Conservation (phyloP, 352 stramenopile genomes). For the Globisporangium spinosum region DNA sequence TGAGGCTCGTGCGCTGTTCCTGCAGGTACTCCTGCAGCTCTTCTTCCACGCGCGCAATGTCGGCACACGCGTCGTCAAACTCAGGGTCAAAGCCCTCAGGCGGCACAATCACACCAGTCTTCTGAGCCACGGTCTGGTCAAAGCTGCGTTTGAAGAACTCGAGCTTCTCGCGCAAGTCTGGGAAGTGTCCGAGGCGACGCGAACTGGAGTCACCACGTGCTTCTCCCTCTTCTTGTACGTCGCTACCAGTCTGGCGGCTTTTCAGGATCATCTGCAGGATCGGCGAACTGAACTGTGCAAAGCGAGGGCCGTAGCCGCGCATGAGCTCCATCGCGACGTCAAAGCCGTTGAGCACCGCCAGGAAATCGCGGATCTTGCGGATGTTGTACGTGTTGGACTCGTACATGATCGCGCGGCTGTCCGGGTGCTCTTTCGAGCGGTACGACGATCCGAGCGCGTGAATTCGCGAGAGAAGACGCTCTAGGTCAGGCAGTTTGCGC, state of each 20-base stretch:
- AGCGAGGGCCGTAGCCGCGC: slow-evolving; percentile 72
- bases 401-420: slow-evolving; percentile 97
- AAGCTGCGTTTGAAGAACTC: slow-evolving; percentile 97
- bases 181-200: slow-evolving; percentile 65
- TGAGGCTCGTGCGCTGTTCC: slow-evolving; percentile 64
- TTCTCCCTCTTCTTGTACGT: background rate
- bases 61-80: slow-evolving; percentile 91
- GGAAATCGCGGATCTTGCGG: slow-evolving; percentile 94
- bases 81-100: slow-evolving; percentile 91
- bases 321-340: slow-evolving; percentile 76
- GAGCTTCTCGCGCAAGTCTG: slow-evolving; percentile 89
- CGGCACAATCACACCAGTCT: slow-evolving; percentile 91
- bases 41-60: slow-evolving; percentile 81
- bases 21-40: slow-evolving; percentile 92
- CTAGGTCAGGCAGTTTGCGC: slow-evolving; percentile 93
- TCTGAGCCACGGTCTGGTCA: slow-evolving; percentile 90
- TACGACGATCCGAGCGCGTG: slow-evolving; percentile 92
- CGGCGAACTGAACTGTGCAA: slow-evolving; percentile 52
- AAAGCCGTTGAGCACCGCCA: slow-evolving; percentile 91
- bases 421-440: slow-evolving; percentile 88
- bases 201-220: background rate
- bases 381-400: slow-evolving; percentile 96
- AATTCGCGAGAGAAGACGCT: slow-evolving; percentile 94
- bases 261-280: slow-evolving; percentile 59
- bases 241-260: slow-evolving; percentile 10